Evolutionary conservation across 805 yeast genomes (phyloP), one percentile per base, ranked within the genome.

Genomic region (Candida arabinofermentans): DNA sequence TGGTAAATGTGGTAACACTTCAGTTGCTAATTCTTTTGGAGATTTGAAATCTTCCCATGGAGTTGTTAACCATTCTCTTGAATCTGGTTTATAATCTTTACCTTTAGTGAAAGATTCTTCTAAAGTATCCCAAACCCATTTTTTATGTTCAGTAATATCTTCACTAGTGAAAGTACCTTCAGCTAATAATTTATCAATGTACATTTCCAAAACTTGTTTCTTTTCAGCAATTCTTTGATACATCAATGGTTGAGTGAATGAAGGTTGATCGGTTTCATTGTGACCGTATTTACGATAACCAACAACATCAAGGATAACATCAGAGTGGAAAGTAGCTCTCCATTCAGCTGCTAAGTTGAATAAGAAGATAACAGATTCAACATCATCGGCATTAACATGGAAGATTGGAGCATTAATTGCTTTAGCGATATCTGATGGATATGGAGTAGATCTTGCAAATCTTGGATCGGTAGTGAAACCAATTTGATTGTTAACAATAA

Each of bases 381-480:
- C 89, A 64, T 93, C 98, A 67, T 93, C 98, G 19, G 98, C 97
- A 62, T 93, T 93, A 39, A 93, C 98, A 69, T 93, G 99, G 95
- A 93, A 93, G 58, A 93, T 89, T 49, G 99, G 99, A 19, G 98
- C 96, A 64, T 91, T 90, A 67, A 88, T 86, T 27, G 96, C 74
- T 73, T 93, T 93, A 57, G 97, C 98, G 62, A 93, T 78, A 73
- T 93, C 99, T 19, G 96, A 86, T 58, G 99, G 97, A 69, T 93
- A 93, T 59, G 95, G 91, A 37, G 99, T 93, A 21, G 98, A 91
- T 74, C 99, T 85, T 27, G 97, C 89, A 58, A 84, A 83, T 72
- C 96, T 80, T 53, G 99, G 99, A 66, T 93, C 98, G 39, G 99
- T 93, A 53, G 99, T 93, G 80, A 93, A 93, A 68, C 99, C 99